phyloP scores from a whole-genome alignment of 2,329 filamentous ascomycete genomes.

The Aphanocladium album region DNA sequence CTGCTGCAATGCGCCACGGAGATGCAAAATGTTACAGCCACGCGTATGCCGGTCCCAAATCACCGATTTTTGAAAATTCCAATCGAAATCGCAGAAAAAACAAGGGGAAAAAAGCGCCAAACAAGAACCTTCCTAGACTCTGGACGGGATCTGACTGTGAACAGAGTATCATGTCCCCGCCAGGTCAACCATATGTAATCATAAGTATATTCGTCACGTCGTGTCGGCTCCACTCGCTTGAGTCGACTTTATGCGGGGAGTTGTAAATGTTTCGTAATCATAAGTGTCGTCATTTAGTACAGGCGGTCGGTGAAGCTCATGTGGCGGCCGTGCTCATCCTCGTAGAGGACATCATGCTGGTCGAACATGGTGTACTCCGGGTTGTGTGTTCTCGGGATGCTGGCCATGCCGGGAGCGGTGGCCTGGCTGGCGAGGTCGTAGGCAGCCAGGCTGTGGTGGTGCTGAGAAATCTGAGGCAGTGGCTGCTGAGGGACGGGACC shows the following conservation, averaged over 20 bases:
- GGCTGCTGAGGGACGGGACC: conserved; percentile 22
- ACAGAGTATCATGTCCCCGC: conserved; percentile 6
- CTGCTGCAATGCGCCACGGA: neutral
- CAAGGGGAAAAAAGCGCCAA: conserved; percentile 8
- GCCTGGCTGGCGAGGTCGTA: conserved; percentile 28
- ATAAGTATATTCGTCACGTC: conserved; percentile 13
- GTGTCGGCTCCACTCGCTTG: neutral
- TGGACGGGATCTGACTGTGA: conserved; percentile 10
- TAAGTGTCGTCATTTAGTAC: conserved; percentile 28
- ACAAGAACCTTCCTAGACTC: conserved; percentile 8
- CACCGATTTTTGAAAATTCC: neutral
- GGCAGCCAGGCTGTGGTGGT: conserved; percentile 24
- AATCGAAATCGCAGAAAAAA: neutral
- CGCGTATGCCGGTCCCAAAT: neutral
- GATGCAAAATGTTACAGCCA: neutral
- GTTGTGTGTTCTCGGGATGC: conserved; percentile 28
- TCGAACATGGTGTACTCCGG: conserved; percentile 42
- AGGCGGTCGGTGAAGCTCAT: conserved; percentile 36
- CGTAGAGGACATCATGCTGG: conserved; percentile 41
- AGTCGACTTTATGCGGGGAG: neutral
- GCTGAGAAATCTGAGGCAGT: conserved; percentile 26
- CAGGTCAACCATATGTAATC: conserved; percentile 7
- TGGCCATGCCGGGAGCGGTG: conserved; percentile 22
- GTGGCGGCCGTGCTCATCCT: conserved; percentile 37
- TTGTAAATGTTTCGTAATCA: conserved; percentile 3